Evolutionary conservation across 768 basidiomycete genomes (phyloP).

Genomic region (Tylopilus plumbeoviolaceoides): DNA sequence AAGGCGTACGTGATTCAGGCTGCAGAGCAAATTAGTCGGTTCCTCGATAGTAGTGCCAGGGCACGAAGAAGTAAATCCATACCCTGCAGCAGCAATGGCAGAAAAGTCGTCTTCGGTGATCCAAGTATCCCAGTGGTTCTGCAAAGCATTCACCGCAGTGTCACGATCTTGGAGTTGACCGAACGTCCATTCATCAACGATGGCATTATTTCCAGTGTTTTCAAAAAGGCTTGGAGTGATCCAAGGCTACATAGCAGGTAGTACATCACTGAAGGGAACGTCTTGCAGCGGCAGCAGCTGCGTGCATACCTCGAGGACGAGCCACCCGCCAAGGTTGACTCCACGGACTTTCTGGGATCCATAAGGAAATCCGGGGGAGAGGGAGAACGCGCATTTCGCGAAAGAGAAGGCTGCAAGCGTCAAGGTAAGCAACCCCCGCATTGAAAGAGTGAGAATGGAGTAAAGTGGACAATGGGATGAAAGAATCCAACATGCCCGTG

Average conservation of each 20-base stretch:
- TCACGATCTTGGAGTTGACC: constrained; percentile 52
- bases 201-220: constrained; percentile 45
- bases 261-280: constrained; percentile 33
- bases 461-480: constrained; percentile 27
- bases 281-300: not conserved
- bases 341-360: constrained; percentile 73
- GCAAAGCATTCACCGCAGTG: constrained; percentile 48
- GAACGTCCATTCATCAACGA: constrained; percentile 80
- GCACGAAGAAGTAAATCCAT: constrained; percentile 8
- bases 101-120: constrained; percentile 80
- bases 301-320: constrained; percentile 45
- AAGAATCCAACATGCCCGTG: not conserved
- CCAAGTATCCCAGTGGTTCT: constrained; percentile 77
- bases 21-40: constrained; percentile 25
- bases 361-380: constrained; percentile 64
- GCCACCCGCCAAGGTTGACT: constrained; percentile 76
- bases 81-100: constrained; percentile 75
- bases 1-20: constrained; percentile 77
- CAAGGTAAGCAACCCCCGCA: constrained; percentile 10
- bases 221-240: constrained; percentile 74
- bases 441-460: constrained; percentile 40
- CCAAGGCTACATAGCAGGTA: constrained; percentile 59
- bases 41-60: not conserved
- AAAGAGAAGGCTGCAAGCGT: constrained; percentile 29
- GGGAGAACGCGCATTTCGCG: constrained; percentile 24